A percentile compares a stretch with the other conserved stretches of the same genome.
Evolutionary conservation across 306 rosid genomes (phyloP).

Genomic region (Purshia tridentata): DNA sequence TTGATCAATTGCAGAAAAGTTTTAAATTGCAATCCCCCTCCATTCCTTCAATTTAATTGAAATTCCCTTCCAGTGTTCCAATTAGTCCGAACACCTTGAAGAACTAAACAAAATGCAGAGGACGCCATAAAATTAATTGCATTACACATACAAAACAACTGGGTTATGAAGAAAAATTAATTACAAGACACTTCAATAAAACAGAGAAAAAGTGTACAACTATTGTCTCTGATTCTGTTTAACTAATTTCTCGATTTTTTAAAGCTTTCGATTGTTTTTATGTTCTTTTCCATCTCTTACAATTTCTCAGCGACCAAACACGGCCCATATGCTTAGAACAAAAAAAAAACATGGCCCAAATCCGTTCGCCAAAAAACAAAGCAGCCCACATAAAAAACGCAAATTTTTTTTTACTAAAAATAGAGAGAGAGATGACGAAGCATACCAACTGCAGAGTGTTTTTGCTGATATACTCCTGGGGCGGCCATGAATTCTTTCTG

Average conservation of each 20-base stretch:
- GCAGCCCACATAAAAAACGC: neutral
- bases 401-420: no score
- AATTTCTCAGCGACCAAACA: slow-evolving; percentile 23
- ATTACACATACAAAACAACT: no score
- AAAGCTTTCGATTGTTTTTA: neutral
- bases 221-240: neutral
- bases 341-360: no score
- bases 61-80: neutral
- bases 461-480: slow-evolving; percentile 78
- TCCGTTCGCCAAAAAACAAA: no score
- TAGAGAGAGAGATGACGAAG: neutral
- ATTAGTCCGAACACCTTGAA: neutral
- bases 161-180: neutral
- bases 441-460: slow-evolving; percentile 76
- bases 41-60: neutral
- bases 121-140: no score
- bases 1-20: neutral
- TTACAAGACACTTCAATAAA: neutral
- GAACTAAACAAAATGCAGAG: neutral
- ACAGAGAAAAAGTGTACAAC: neutral
- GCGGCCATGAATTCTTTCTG: slow-evolving; percentile 97
- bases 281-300: neutral
- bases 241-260: neutral
- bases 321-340: neutral
- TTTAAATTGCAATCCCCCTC: neutral